Conservation (phyloP, 371 early-diverging fungal species). For the Lichtheimia ramosa region DNA sequence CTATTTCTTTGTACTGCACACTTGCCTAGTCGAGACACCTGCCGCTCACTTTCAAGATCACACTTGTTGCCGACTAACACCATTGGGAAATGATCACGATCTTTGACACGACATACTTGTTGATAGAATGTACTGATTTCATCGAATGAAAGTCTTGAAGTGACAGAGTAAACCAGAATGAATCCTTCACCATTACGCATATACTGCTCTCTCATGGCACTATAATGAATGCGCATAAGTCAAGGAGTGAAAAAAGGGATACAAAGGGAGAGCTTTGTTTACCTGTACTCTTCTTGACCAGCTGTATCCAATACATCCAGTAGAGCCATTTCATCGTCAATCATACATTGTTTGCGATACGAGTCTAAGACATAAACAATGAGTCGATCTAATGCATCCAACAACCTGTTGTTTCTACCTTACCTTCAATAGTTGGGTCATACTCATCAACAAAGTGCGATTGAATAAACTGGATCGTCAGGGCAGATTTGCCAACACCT, state of each 20-base stretch:
- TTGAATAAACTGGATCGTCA: constrained; percentile 91
- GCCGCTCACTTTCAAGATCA: constrained; percentile 80
- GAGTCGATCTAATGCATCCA: no score
- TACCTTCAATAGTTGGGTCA: constrained; percentile 92
- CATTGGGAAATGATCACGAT: constrained; percentile 77
- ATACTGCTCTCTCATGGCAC: constrained; percentile 81
- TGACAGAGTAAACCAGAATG: constrained; percentile 60
- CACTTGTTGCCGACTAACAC: constrained; percentile 89
- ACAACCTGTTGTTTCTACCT: neutral
- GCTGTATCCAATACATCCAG: constrained; percentile 85
- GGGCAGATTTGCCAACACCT: constrained; percentile 86
- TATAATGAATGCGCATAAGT: constrained; percentile 14
- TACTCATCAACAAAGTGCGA: constrained; percentile 91
- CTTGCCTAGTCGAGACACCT: constrained; percentile 67
- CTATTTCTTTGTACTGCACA: neutral
- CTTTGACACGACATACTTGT: constrained; percentile 74
- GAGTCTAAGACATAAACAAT: constrained; percentile 52
- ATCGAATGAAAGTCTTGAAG: constrained; percentile 62
- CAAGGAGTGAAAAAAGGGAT: neutral
- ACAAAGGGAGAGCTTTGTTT: constrained; percentile 8
- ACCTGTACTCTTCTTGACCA: constrained; percentile 85
- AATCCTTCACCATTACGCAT: constrained; percentile 71
- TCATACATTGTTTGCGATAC: constrained; percentile 73
- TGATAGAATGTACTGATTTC: constrained; percentile 65
- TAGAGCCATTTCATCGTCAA: constrained; percentile 70